Conservation (phyloP, 2,329 filamentous ascomycete species). For the Botrytis sinoallii region DNA sequence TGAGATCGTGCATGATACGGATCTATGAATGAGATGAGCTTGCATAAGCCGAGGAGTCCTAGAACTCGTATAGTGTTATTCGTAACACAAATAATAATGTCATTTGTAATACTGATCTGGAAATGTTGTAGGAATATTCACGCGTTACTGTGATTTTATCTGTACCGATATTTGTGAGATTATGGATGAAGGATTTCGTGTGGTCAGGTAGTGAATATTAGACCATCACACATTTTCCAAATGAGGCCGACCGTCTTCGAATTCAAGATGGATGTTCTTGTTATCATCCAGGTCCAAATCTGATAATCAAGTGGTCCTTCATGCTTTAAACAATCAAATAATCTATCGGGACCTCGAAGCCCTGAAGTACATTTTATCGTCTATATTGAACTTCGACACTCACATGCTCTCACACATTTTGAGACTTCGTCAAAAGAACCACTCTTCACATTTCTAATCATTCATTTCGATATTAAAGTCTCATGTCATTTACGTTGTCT, state of each 20-base stretch:
- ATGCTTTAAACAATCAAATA: background rate
- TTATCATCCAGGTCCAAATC: background rate
- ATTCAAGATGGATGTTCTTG: background rate
- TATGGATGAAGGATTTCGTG: background rate
- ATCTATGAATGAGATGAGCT: background rate
- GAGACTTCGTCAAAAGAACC: background rate
- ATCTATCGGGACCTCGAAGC: background rate
- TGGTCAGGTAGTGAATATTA: background rate
- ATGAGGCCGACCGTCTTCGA: background rate
- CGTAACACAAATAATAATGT: background rate
- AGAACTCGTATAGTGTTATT: background rate
- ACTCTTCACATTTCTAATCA: background rate
- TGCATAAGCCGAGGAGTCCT: background rate
- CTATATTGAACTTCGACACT: background rate
- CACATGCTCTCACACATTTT: background rate
- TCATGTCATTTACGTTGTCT: background rate
- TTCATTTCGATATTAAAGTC: no score
- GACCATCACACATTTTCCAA: background rate
- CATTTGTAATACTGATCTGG: background rate
- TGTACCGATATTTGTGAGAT: background rate
- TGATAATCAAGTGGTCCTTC: background rate
- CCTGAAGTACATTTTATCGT: background rate
- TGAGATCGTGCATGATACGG: background rate
- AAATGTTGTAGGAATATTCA: background rate
- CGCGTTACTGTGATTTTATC: background rate